Base-by-base conservation (phyloP, 192 early-diverging fungal species). In the Phlyctochytrium planicorne region DNA sequence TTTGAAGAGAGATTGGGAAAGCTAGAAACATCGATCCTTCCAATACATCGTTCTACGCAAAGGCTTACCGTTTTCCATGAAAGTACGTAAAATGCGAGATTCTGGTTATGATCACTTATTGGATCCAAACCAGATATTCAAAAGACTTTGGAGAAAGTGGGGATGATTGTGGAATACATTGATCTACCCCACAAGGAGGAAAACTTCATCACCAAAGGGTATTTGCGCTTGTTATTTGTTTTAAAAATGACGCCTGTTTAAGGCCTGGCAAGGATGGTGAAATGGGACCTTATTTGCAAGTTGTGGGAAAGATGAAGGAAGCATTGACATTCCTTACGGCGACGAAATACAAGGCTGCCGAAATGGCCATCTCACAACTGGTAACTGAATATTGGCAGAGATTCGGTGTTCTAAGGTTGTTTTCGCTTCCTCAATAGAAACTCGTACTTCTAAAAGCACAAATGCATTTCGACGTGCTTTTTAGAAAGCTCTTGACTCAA, bases 41-140 rank as follows among this genome's bases (percentile, higher is more conserved):
- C 92, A 23, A 93, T 94, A 63, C 90, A 94, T 60, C 79, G 80
- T 36, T 82, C 88, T 0, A 94, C 91, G 10, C 85, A 89, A 57
- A 83, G 81, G 59, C 73, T 94, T 52, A 92, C 91, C 2, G 79
- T 78, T 50, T 71, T 91, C 3, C 84, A 86, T 16, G 89, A 88
- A 60, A 92, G 91, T 93, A 82, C 17, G 84, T 72, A 23, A n/a
- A n/a, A n/a, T 2, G 40, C 10, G 40, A 47, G 6, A 20, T 24
- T 62, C 3, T 0, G 65, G 34, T 10, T 30, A 17, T 37, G 1
- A 30, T 3, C 62, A 50, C 66, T 14, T 29, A 25, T 59, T 65
- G 34, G 0, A 3, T 20, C 67, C 91, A n/a, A n/a, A n/a, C n/a
- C n/a, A n/a, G 91, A 91, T 65, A 87, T 93, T 66, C 79, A 89